phyloP scores from a whole-genome alignment of 2,329 filamentous ascomycete genomes.

The Alternaria sp. region DNA sequence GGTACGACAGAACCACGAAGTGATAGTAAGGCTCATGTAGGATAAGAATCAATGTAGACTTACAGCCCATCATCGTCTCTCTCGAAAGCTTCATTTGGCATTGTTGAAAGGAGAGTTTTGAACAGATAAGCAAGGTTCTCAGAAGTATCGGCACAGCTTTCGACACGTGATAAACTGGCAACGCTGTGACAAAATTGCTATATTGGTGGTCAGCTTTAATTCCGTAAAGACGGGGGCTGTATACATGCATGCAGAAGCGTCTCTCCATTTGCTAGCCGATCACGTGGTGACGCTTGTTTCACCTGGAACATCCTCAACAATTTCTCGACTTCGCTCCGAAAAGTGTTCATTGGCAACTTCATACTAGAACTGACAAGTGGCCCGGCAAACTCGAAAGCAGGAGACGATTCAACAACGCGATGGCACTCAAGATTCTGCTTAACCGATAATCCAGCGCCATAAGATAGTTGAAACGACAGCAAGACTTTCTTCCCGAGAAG shows the following conservation, averaged over 20 bases:
- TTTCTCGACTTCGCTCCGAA: not conserved
- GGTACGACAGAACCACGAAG: not conserved
- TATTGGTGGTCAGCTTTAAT: not conserved
- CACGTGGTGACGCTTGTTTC: not conserved
- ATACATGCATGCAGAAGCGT: not conserved
- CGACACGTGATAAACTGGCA: too few species aligned
- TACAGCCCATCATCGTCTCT: accelerated
- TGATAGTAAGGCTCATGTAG: not conserved
- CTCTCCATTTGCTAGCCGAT: not conserved
- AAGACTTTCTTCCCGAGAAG: not conserved
- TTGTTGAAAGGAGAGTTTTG: not conserved
- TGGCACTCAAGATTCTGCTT: not conserved
- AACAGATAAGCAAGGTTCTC: not conserved
- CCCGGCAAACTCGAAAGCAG: not conserved
- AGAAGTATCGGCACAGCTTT: too few species aligned
- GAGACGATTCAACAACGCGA: not conserved
- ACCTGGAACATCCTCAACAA: not conserved
- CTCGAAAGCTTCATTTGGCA: not conserved
- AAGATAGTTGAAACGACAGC: not conserved
- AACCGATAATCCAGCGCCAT: not conserved
- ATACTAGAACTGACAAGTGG: accelerated
- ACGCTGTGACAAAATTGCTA: not conserved
- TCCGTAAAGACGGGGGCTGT: accelerated
- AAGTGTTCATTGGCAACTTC: accelerated
- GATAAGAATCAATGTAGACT: not conserved